These are phyloP conservation scores for Plantago coronopus DNA, from an alignment of 305 asterid genomes.

Conservation along the genomic window DNA sequence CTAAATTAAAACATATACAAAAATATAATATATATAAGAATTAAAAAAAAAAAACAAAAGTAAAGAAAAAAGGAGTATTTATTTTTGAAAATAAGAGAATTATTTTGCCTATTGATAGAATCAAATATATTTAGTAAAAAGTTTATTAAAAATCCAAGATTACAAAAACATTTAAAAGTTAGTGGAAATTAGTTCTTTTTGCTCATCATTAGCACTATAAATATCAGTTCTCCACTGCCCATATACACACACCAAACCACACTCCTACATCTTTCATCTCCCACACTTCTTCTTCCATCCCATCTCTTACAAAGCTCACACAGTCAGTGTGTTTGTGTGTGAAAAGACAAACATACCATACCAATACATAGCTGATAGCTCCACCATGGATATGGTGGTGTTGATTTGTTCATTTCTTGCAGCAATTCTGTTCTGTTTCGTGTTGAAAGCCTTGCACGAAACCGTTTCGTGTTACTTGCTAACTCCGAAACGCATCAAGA, in stretches of 20 bases:
- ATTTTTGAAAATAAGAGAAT: no score
- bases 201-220: conserved; percentile 27
- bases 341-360: background rate
- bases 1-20: no score
- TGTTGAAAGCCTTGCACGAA: conserved; percentile 35
- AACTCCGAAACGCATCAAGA: conserved; percentile 74
- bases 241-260: conserved; percentile 11
- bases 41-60: no score
- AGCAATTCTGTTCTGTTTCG: conserved; percentile 11
- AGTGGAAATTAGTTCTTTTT: background rate
- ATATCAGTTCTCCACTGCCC: conserved; percentile 12
- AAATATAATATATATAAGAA: no score
- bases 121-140: background rate
- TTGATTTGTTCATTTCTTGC: conserved; percentile 10
- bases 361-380: no score
- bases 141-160: background rate
- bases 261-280: background rate
- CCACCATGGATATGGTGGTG: conserved; percentile 32
- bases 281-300: background rate
- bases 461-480: conserved; percentile 54
- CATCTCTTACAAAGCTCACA: background rate
- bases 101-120: no score
- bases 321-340: conserved; percentile 7
- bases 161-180: background rate
- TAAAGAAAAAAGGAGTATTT: no score